Base-by-base conservation (phyloP, 108 stramenopile genomes). In the Epithemia pelagica region DNA sequence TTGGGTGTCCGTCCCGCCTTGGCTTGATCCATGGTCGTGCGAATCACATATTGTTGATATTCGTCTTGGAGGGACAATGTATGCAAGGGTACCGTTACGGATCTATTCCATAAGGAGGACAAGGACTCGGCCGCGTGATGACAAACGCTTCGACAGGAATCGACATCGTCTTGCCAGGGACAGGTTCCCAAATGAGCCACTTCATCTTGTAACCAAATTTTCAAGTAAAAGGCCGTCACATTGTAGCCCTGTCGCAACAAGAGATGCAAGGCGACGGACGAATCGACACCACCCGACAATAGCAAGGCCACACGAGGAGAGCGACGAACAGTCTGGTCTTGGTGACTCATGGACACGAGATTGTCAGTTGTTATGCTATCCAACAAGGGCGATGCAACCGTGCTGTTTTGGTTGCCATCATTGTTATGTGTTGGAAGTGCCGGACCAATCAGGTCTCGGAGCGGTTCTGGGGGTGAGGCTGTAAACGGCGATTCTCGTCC, bases 141-240 rank as follows among this genome's bases (percentile, higher is more conserved):
- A 70, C 97, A 98, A n/a, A 97, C 95, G 37, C 80, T 78, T 67
- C 74, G 76, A 62, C 94, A 92, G 2, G 82, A 71, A 5, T 66
- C 27, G 52, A 79, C 66, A 66, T 96, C 96, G 28, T 96, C 93
- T 75, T 96, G 96, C 96, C 96, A 98, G 8, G 97, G 97, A 68
- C 97, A 98, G 66, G 90, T 78, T 18, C 93, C 90, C 32, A 96
- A 77, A 78, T 96, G 95, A 15, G 96, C 83, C 30, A 96, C 75
- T 68, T 98, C 97, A 67, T 98, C 97, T 68, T 98, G 94, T 25
- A 98, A 84, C 97, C 97, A 98, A 67, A 98, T 98, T 67, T 95
- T 94, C 0, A 98, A 86, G 76, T 98, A 98, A 64, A 95, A 98
- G 31, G 95, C 91, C 22, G 91, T 95, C 32, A 96, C 91, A 33